Base-by-base conservation (phyloP, 192 early-diverging fungal species). In the Mortierella alpina region DNA sequence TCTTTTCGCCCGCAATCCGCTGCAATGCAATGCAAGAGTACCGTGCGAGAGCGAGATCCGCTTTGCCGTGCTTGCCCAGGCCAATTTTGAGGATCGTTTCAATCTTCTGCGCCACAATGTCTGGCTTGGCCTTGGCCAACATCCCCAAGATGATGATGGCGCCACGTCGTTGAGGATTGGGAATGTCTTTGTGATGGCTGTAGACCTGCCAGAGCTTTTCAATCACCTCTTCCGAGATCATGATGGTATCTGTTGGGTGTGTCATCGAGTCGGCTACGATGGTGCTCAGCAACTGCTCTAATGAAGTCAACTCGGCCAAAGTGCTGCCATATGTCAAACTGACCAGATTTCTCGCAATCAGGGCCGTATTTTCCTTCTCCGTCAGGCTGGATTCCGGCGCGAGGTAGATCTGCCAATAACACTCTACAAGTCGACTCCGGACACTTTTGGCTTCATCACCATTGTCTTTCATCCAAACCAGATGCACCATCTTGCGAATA, bases 1-100 rank as follows among this genome's bases (percentile, higher is more conserved):
- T 87, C 54, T 86, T 82, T 9, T 72, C 72, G 15, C 88, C 76
- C 2, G 85, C 92, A 9, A 98, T 86, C 63, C 96, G 92, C 72
- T 98, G 96, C 50, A 99, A 84, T 1, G 96, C 92, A 73, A 98
- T 92, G 66, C 98, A 99, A 7, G 96, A 92, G 84, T 97, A 92
- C 65, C 92, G 93, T 59, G 96, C 96, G 39, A 99, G 70, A 5
- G 86, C 76, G 18, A 98, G 80, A 67, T 99, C 97, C 49, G 84
- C 86, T 85, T 90, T 92, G 17, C 94, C 96, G 59, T 88, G 86
- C n/a, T 87, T 84, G 42, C 95, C 96, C 64, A 99, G 85, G 0
- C 98, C 98, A 68, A 96, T 88, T 53, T 87, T 84, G 39, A 97
- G 84, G 66, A 98, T 84, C 4, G 92, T 70, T 62, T 99, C 97